Conservation (phyloP, 1,284 basidiomycete species). For the Golubevia pallescens region DNA sequence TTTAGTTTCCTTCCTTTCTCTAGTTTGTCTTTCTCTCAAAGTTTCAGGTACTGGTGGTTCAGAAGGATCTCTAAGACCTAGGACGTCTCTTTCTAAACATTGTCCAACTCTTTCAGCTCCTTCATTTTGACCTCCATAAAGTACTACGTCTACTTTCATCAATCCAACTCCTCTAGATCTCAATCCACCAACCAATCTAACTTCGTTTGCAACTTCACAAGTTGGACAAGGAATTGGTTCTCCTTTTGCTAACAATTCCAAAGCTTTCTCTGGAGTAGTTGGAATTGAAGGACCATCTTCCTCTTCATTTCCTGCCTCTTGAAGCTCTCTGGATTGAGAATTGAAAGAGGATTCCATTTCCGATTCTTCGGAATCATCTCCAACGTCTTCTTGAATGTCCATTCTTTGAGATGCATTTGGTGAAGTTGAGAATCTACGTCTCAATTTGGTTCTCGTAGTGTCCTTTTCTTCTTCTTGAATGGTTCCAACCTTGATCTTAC, state of each 20-base stretch:
- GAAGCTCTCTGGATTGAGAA: not conserved
- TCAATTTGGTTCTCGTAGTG: not conserved
- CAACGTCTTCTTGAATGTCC: not conserved
- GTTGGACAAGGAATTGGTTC: slow-evolving; percentile 78
- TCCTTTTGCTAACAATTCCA: slow-evolving; percentile 66
- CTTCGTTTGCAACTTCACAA: slow-evolving; percentile 75
- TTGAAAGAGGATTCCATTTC: not conserved
- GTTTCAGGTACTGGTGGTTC: slow-evolving; percentile 56
- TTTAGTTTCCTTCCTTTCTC: slow-evolving; percentile 24
- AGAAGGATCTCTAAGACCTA: slow-evolving; percentile 54
- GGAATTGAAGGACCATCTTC: not conserved
- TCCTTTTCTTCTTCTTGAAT: not conserved
- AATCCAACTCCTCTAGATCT: slow-evolving; percentile 80
- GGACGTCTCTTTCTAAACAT: slow-evolving; percentile 56
- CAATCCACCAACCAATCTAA: slow-evolving; percentile 77
- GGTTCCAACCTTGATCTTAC: not conserved
- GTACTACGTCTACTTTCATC: slow-evolving; percentile 82
- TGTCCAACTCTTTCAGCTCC: slow-evolving; percentile 75
- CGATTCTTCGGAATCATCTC: not conserved
- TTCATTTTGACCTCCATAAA: slow-evolving; percentile 90
- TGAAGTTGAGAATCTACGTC: not conserved
- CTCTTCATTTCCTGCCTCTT: not conserved
- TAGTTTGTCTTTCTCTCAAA: slow-evolving; percentile 29
- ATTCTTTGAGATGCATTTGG: not conserved
- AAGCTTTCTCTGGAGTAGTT: not conserved